Conservation (phyloP, 805 yeast genomes). For the Zygosaccharomyces gambellarensis region DNA sequence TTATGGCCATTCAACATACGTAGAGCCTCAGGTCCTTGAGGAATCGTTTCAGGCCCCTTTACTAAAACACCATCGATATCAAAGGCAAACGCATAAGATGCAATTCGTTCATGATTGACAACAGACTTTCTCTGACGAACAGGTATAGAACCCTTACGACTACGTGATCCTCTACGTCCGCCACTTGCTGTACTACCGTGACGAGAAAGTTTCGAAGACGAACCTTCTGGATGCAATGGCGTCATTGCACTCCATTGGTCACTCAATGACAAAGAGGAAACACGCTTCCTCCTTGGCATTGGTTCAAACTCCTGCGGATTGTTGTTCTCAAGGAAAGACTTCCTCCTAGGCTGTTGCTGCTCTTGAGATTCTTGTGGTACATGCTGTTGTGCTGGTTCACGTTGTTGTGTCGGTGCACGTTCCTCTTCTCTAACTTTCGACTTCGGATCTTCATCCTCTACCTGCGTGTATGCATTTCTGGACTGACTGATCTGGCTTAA, state of each 20-base stretch:
- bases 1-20: slow-evolving; percentile 71
- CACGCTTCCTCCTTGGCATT: slow-evolving; percentile 54
- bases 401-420: no score
- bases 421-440: not conserved
- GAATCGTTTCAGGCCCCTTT: slow-evolving; percentile 78
- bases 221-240: slow-evolving; percentile 18
- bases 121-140: slow-evolving; percentile 45
- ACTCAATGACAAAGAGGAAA: slow-evolving; percentile 60
- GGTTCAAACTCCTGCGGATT: slow-evolving; percentile 68
- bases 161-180: slow-evolving; percentile 8
- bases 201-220: slow-evolving; percentile 7
- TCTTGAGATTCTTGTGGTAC: no score
- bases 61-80: slow-evolving; percentile 91
- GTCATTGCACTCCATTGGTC: slow-evolving; percentile 46
- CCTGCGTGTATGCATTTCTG: not conserved
- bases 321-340: slow-evolving; percentile 63
- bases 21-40: slow-evolving; percentile 72
- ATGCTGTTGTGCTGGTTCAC: no score
- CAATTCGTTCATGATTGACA: slow-evolving; percentile 67
- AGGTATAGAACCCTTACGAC: slow-evolving; percentile 21
- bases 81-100: slow-evolving; percentile 84
- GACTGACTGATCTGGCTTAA: not conserved
- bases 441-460: not conserved
- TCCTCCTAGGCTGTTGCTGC: slow-evolving; percentile 22
- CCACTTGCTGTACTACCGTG: slow-evolving; percentile 9